phyloP scores from a whole-genome alignment of 345 rosid species.

The Populus tremula region DNA sequence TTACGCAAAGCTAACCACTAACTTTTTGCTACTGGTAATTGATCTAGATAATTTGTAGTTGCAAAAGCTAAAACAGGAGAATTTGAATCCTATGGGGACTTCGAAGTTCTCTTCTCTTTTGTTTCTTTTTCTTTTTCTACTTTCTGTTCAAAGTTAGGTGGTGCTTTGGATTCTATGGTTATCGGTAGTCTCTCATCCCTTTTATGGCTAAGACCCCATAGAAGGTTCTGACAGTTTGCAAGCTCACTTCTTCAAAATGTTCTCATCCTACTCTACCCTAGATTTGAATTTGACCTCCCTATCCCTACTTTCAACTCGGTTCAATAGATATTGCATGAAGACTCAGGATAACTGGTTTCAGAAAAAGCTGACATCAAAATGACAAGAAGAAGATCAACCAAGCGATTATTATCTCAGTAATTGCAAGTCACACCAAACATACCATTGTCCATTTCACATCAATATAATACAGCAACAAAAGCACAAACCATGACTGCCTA shows the following conservation, averaged over 20 bases:
- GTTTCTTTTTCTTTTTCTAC: not conserved
- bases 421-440: not conserved
- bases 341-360: not conserved
- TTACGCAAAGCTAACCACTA: not conserved
- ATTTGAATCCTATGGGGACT: no score
- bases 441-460: slow-evolving; percentile 13
- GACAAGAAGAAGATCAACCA: not conserved
- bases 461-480: slow-evolving; percentile 10
- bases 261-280: not conserved
- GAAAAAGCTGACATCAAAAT: slow-evolving; percentile 1
- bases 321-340: not conserved
- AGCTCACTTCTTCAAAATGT: not conserved
- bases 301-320: not conserved
- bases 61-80: not conserved
- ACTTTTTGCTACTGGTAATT: not conserved
- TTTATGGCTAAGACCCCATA: not conserved
- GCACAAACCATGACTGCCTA: slow-evolving; percentile 8
- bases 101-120: not conserved
- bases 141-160: not conserved
- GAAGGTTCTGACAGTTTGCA: no score
- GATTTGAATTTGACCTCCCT: not conserved
- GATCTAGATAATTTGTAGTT: not conserved
- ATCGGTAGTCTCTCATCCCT: not conserved
- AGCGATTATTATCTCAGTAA: not conserved
- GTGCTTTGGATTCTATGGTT: not conserved